These are phyloP conservation scores for Paragyromitra xinjiangensis DNA, from an alignment of 495 filamentous ascomycete genomes.

Conservation along the genomic window DNA sequence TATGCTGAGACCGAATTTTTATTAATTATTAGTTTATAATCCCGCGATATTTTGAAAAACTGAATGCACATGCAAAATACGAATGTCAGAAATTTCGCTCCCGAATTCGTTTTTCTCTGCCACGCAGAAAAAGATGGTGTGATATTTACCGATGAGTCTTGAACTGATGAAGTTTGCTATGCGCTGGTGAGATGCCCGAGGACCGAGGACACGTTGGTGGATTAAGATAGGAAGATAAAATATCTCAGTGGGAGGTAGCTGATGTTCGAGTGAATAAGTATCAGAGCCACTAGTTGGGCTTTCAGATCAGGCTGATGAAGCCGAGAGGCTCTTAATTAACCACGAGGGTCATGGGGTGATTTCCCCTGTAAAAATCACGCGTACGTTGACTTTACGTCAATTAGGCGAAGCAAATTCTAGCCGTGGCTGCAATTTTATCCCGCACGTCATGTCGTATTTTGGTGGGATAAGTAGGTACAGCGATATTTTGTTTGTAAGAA, in stretches of 20 bases:
- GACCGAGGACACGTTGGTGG: background rate
- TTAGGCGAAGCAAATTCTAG: background rate
- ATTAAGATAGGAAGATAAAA: conserved; percentile 7
- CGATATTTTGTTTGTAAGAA: background rate
- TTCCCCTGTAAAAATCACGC: conserved; percentile 11
- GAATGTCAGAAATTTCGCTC: conserved; percentile 11
- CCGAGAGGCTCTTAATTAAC: conserved; percentile 39
- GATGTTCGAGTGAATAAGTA: background rate
- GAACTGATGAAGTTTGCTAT: conserved; percentile 6
- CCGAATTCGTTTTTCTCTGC: background rate
- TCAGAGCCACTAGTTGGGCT: background rate
- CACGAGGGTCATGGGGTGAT: conserved; percentile 19
- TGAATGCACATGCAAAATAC: conserved; percentile 1
- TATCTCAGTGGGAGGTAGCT: background rate
- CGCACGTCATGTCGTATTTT: conserved; percentile 10
- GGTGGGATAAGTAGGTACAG: background rate
- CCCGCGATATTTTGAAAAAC: background rate
- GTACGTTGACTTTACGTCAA: conserved; percentile 45
- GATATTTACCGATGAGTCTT: conserved; percentile 17
- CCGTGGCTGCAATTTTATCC: conserved; percentile 6
- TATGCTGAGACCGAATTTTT: conserved; percentile 1
- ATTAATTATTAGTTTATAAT: background rate
- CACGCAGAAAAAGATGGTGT: background rate
- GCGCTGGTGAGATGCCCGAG: background rate
- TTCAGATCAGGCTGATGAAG: background rate